Base-by-base conservation (phyloP, 225 moss, liverwort and hornwort species). In the Straminergon stramineum region DNA sequence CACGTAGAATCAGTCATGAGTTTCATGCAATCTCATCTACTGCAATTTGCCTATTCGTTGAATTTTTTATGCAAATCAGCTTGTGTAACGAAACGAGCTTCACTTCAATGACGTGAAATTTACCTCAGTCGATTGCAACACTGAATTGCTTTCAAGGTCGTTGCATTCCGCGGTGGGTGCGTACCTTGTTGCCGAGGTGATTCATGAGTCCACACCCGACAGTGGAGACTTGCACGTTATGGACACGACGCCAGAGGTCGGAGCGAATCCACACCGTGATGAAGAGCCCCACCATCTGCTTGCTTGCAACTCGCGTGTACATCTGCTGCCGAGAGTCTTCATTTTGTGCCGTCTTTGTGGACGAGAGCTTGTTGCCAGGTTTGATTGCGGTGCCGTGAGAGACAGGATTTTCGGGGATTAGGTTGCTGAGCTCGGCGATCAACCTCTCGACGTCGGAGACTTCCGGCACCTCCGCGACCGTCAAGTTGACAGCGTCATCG, bases 211-310 rank as follows among this genome's bases (percentile, higher is more conserved):
- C 98, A 67, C 97, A 96, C 16, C 97, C 97, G 57, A 98, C 96
- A 41, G 95, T 94, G 39, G 96, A 97, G 51, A 98, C 97, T 93
- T 96, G 94, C 27, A 98, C 95, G 67, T 98, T 96, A 86, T 98
- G 98, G 39, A 96, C 96, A 91, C 94, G 90, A 82, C 90, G 94
- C 67, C 97, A 91, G 82, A 98, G 96, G 68, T 91, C 88, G 45
- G 96, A 90, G 43, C 96, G 93, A 74, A 96, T 93, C 98, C 97
- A 97, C 84, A 97, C 94, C n/a, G 95, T 95, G 53, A 98, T 90
- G 91, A 97, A 97, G 57, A 97, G 90, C 52, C 98, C 97, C 64
- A 93, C 97, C 98, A 97, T 98, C 92, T 98, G 98, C 76, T 97
- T 98, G 86, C 98, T 97, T 64, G 96, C 96, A 55, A 98, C 91